A percentile compares a stretch with the other conserved stretches of the same genome.
phyloP scores from a whole-genome alignment of 2,329 filamentous ascomycete genomes.

The Basipetospora chlamydospora region DNA sequence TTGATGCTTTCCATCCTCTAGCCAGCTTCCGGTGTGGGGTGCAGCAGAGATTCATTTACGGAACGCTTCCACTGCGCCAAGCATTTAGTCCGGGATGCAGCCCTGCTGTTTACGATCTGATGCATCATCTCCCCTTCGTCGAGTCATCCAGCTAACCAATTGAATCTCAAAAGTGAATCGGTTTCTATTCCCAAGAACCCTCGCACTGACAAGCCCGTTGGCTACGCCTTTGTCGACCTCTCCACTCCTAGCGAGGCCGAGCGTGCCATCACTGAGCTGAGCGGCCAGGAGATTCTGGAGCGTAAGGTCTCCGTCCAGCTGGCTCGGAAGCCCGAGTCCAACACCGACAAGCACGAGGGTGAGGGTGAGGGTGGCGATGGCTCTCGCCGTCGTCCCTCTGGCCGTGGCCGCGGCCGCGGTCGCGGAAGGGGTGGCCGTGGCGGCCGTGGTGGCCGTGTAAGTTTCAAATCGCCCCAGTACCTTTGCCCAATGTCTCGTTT shows the following conservation, averaged over 20 bases:
- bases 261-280: conserved; percentile 87
- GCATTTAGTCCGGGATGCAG: too few relatives aligned
- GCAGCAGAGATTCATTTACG: too few relatives aligned
- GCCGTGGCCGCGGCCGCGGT: conserved; percentile 53
- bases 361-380: conserved; percentile 60
- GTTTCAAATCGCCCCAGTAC: not conserved
- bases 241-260: conserved; percentile 89
- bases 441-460: conserved; percentile 41
- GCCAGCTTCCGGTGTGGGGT: too few relatives aligned
- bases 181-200: conserved; percentile 99
- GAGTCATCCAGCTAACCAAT: too few relatives aligned
- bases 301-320: conserved; percentile 99
- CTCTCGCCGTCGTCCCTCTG: conserved; percentile 46
- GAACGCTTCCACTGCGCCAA: too few relatives aligned
- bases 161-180: too few relatives aligned
- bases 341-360: conserved; percentile 61
- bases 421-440: conserved; percentile 53
- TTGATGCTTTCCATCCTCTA: too few relatives aligned
- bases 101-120: too few relatives aligned
- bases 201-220: conserved; percentile 93
- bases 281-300: conserved; percentile 93
- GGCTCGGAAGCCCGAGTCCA: conserved; percentile 87
- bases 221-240: conserved; percentile 97
- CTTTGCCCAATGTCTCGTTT: not conserved
- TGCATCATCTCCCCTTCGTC: too few relatives aligned